Evolutionary conservation across 805 yeast genomes (phyloP).

Genomic region (Candida nanaspora): DNA sequence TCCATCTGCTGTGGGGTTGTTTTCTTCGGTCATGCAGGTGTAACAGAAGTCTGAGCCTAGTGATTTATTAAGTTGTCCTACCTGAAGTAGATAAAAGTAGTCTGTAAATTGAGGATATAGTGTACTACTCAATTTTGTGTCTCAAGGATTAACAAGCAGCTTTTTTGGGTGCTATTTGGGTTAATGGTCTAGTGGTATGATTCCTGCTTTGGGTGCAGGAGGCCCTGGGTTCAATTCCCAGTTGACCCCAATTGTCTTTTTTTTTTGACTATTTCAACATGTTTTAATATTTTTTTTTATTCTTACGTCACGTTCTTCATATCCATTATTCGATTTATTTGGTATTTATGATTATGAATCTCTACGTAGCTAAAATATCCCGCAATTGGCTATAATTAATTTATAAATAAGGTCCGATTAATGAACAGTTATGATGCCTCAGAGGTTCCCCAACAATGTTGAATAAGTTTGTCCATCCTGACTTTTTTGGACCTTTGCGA

Average conservation of each 20-base stretch:
- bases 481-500: conserved; percentile 70
- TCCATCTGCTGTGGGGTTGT: too few relatives aligned
- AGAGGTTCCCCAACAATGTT: conserved; percentile 52
- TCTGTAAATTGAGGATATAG: neutral
- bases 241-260: conserved; percentile 1
- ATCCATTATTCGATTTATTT: neutral
- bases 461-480: conserved; percentile 80
- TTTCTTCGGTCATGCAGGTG: too few relatives aligned
- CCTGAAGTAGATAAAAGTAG: too few relatives aligned
- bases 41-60: too few relatives aligned
- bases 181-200: conserved; percentile 4
- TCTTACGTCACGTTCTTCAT: neutral
- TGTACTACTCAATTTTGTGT: neutral
- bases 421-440: too few relatives aligned
- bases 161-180: neutral
- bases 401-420: too few relatives aligned
- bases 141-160: neutral
- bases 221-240: conserved; percentile 6
- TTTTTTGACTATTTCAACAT: neutral
- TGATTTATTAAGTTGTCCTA: too few relatives aligned
- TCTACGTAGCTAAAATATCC: neutral
- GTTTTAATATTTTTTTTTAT: neutral
- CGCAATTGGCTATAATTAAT: neutral
- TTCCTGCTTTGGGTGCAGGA: conserved; percentile 6
- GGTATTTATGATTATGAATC: neutral